These are phyloP conservation scores for Cnidoscolus chayamansa DNA, from an alignment of 441 rosid genomes.

Conservation along the genomic window DNA sequence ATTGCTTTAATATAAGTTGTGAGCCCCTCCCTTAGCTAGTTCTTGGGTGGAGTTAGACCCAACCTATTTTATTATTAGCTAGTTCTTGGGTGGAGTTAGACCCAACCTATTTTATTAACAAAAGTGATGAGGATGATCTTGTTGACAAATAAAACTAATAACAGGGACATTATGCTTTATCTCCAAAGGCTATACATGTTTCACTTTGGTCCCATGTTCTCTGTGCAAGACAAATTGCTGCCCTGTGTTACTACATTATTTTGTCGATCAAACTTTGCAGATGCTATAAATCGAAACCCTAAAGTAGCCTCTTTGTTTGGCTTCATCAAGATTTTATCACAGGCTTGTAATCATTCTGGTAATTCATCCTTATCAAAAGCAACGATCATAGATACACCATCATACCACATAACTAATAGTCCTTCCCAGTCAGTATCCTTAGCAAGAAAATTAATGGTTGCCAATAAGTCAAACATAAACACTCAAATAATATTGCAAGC, in stretches of 20 bases:
- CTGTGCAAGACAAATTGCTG: not conserved
- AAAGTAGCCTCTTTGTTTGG: not conserved
- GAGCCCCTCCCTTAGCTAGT: too few species aligned
- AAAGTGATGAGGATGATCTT: not conserved
- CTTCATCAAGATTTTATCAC: not conserved
- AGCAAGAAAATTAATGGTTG: not conserved
- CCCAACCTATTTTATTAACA: too few species aligned
- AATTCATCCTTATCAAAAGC: conserved; percentile 1
- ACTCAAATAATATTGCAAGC: not conserved
- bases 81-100: too few species aligned
- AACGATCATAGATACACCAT: not conserved
- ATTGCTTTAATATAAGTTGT: too few species aligned
- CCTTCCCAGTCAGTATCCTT: not conserved
- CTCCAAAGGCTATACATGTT: not conserved
- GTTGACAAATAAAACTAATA: not conserved
- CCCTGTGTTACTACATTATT: not conserved
- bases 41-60: too few species aligned
- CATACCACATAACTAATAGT: not conserved
- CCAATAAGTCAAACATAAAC: not conserved
- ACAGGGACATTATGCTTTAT: not conserved
- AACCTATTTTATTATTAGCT: too few species aligned
- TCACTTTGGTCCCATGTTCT: not conserved
- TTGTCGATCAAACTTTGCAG: not conserved
- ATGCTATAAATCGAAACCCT: not conserved
- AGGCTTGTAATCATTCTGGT: not conserved